A percentile compares a stretch with the other conserved stretches of the same genome.
phyloP scores from a whole-genome alignment of 352 stramenopile genomes.

The Globisporangium uncinulatum region DNA sequence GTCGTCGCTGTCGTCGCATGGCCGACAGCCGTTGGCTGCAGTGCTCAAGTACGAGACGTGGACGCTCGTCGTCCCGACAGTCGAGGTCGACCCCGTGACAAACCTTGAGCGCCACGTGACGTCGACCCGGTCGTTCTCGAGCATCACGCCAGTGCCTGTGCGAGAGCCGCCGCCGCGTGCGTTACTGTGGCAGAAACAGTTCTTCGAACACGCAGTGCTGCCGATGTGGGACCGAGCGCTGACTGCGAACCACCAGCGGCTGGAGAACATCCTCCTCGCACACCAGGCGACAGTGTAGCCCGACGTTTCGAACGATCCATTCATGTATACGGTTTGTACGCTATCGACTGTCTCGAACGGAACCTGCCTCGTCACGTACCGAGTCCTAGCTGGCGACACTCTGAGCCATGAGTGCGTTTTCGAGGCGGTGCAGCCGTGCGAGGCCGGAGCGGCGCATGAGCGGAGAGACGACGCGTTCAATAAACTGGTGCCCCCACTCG shows the following conservation, averaged over 20 bases:
- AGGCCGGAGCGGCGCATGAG: not conserved
- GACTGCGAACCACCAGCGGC: not conserved
- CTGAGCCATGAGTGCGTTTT: not conserved
- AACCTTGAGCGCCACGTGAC: not conserved
- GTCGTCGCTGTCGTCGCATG: not conserved
- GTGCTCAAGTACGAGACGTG: not conserved
- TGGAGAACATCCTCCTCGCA: conserved; percentile 4
- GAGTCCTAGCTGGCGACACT: too few relatives aligned
- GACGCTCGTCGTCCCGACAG: not conserved
- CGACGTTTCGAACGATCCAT: too few relatives aligned
- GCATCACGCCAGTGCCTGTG: not conserved
- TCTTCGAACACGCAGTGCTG: not conserved
- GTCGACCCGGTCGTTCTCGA: not conserved
- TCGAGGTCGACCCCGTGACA: not conserved
- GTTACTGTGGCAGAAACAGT: not conserved
- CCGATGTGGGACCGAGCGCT: not conserved
- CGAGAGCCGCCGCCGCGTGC: too few relatives aligned
- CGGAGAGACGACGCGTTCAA: not conserved
- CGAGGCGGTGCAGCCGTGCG: not conserved
- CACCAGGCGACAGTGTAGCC: not conserved
- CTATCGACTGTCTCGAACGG: too few relatives aligned
- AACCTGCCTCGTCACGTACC: too few relatives aligned
- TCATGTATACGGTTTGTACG: too few relatives aligned
- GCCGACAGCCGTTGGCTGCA: too few relatives aligned
- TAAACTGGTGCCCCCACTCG: not conserved